Conservation (phyloP, 306 rosid species). For the Biancaea sappan region DNA sequence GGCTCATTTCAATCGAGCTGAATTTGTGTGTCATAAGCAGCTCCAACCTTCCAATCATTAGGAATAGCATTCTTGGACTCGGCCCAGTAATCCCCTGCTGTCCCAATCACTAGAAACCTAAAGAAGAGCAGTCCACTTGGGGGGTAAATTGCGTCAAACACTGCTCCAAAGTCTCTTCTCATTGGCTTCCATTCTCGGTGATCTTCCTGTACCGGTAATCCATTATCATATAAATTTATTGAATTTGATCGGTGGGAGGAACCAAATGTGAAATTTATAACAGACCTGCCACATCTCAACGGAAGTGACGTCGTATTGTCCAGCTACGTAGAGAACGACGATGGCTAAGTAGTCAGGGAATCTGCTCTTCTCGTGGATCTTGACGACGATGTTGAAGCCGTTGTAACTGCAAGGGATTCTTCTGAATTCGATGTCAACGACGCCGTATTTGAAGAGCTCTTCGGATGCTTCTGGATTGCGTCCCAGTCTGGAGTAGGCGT, state of each 20-base stretch:
- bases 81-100: conserved; percentile 50
- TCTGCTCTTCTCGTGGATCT: conserved; percentile 65
- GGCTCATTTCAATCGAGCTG: conserved; percentile 43
- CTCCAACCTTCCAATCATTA: conserved; percentile 70
- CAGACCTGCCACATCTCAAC: conserved; percentile 47
- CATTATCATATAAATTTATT: not conserved
- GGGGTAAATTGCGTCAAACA: conserved; percentile 63
- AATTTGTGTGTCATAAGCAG: conserved; percentile 58
- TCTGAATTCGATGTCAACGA: conserved; percentile 45
- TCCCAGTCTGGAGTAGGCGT: conserved; percentile 37
- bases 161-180: conserved; percentile 72
- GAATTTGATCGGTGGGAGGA: too few species aligned
- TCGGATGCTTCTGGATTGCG: conserved; percentile 36
- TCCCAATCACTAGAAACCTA: conserved; percentile 57
- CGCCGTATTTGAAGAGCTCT: conserved; percentile 42
- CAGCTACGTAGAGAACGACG: conserved; percentile 44
- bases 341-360: conserved; percentile 67
- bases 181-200: conserved; percentile 59
- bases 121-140: conserved; percentile 50
- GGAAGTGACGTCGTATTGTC: conserved; percentile 56
- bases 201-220: conserved; percentile 57
- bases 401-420: conserved; percentile 50
- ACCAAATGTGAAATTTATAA: not conserved
- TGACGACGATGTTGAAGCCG: conserved; percentile 38
- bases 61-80: conserved; percentile 60